Base-by-base conservation (phyloP, 345 rosid species). In the Balakata baccata region DNA sequence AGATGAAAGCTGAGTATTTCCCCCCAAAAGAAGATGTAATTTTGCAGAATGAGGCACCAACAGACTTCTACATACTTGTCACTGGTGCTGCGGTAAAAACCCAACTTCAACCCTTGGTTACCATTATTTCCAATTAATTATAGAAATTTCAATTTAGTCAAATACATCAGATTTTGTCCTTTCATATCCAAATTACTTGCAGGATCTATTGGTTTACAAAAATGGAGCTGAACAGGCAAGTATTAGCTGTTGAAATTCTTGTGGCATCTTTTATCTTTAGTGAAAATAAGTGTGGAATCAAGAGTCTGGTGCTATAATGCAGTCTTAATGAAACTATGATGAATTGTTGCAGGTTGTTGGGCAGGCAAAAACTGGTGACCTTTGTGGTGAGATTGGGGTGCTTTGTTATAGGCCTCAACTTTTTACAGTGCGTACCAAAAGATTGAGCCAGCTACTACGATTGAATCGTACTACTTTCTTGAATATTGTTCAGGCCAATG, bases 311-410 rank as follows among this genome's bases (percentile, higher is more conserved):
- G 47, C 1, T 5, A 13, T 51, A 37, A n/a, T 38, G 22, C 17
- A 64, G 18, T 60, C 61, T 52, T 20, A 38, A 22, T 65, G 64
- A 64, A 39, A 57, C 25, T 54, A 12, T 46, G 66, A n/a, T 64
- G 50, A 50, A 65, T 57, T 20, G 49, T 66, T 83, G 73, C 85
- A 92, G 97, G 86, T 80, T 79, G 84, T 89, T 74, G 85, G 82
- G 46, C 94, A 86, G 84, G 92, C 88, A 20, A 87, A 77, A 82
- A 78, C 91, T 17, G 97, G 99, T 54, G 96, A 92, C 47, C 80
- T 92, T 43, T 77, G 89, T 64, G 98, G 99, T 34, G 99, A 95
- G 85, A 87, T 91, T 22, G 98, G 97, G 7, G 93, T 95, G 39
- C 85, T 92, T 71, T 92, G 98, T 73, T 91, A 88, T 66, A 85